These are phyloP conservation scores for Erysimum cheiri DNA, from an alignment of 441 rosid genomes.

Conservation along the genomic window DNA sequence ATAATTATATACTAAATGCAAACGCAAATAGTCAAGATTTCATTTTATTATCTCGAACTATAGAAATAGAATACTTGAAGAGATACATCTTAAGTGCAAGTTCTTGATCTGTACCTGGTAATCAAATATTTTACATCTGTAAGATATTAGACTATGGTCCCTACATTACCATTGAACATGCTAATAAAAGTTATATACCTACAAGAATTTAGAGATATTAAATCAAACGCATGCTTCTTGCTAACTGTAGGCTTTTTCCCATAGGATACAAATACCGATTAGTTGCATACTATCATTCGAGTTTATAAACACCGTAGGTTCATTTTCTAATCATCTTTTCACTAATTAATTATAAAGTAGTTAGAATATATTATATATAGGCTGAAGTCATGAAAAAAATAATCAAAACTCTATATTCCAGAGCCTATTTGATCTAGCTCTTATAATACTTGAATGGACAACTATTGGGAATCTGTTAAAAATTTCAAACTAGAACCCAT, in stretches of 20 bases:
- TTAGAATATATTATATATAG: conserved; percentile 8
- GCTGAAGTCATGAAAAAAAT: not conserved
- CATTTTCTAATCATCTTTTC: conserved; percentile 16
- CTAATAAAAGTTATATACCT: not conserved
- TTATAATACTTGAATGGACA: not conserved
- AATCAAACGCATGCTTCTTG: conserved; percentile 41
- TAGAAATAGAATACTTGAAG: not conserved
- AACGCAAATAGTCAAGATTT: not conserved
- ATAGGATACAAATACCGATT: conserved; percentile 39
- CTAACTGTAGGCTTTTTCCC: conserved; percentile 35
- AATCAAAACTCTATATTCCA: conserved; percentile 10
- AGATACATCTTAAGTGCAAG: conserved; percentile 2
- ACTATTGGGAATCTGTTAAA: not conserved
- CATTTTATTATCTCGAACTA: not conserved
- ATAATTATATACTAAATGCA: not conserved
- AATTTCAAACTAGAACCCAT: too few species aligned
- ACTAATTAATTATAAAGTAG: not conserved
- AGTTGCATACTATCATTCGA: conserved; percentile 25
- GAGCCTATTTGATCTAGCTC: conserved; percentile 15
- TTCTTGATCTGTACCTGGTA: not conserved
- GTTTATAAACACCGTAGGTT: conserved; percentile 30
- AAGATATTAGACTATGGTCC: conserved; percentile 9
- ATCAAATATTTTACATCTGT: conserved; percentile 15
- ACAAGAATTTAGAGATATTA: conserved; percentile 5
- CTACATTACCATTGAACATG: conserved; percentile 6